phyloP scores from a whole-genome alignment of 2,329 filamentous ascomycete genomes.

The Sporothrix inflata region DNA sequence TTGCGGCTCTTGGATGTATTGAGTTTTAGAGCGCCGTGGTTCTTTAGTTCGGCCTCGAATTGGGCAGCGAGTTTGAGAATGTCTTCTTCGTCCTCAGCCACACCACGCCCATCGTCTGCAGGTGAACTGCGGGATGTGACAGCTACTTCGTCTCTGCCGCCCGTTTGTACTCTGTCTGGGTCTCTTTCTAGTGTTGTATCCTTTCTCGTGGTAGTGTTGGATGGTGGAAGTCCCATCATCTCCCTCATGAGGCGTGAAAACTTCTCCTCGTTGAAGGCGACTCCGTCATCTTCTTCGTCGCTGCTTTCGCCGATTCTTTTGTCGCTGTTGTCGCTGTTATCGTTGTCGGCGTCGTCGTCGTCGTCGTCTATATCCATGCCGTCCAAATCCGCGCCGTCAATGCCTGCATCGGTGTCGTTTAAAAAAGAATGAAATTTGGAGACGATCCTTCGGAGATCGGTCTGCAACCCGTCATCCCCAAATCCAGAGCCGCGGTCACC shows the following conservation, averaged over 20 bases:
- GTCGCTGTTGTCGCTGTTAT: conserved; percentile 55
- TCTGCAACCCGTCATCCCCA: conserved; percentile 68
- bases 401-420: conserved; percentile 79
- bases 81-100: conserved; percentile 52
- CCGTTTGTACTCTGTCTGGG: too few species aligned
- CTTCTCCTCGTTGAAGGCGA: conserved; percentile 81
- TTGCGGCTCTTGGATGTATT: conserved; percentile 44
- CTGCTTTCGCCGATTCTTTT: conserved; percentile 54
- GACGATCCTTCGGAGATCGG: conserved; percentile 86
- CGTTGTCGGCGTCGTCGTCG: conserved; percentile 52
- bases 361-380: conserved; percentile 72
- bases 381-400: conserved; percentile 74
- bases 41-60: conserved; percentile 74
- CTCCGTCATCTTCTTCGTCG: conserved; percentile 72
- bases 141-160: background rate
- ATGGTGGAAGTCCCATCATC: conserved; percentile 72
- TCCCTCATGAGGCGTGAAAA: conserved; percentile 88
- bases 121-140: conserved; percentile 3
- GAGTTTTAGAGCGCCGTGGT: conserved; percentile 66
- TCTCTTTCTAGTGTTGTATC: background rate
- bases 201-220: background rate
- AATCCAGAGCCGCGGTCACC: conserved; percentile 48
- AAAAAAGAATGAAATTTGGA: conserved; percentile 91
- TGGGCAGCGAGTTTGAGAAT: conserved; percentile 66
- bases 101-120: conserved; percentile 26